These are phyloP conservation scores for Aphanomyces euteiches DNA, from an alignment of 352 stramenopile species.

Conservation along the genomic window DNA sequence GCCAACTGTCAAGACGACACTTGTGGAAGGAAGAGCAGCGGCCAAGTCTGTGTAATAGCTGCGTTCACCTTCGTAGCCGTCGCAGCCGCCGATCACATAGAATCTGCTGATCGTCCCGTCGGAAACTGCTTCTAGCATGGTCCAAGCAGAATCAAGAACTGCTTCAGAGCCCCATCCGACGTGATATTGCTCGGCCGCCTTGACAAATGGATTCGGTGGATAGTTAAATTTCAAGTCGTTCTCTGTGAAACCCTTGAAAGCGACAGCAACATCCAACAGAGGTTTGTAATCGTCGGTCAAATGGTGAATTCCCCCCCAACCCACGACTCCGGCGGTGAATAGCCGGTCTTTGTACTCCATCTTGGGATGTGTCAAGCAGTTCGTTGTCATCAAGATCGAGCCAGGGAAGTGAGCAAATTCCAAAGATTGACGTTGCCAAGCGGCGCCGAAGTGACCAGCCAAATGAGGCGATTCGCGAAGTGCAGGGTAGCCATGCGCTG, in stretches of 20 bases:
- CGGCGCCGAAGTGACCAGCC: conserved; percentile 57
- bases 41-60: conserved; percentile 68
- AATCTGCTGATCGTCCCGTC: conserved; percentile 52
- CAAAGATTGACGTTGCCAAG: conserved; percentile 44
- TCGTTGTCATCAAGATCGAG: conserved; percentile 64
- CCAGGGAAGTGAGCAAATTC: conserved; percentile 56
- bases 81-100: conserved; percentile 69
- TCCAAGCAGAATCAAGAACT: conserved; percentile 47
- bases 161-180: conserved; percentile 63
- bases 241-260: conserved; percentile 47
- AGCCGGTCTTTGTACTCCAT: conserved; percentile 55
- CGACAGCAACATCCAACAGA: conserved; percentile 51
- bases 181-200: conserved; percentile 38
- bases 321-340: conserved; percentile 53
- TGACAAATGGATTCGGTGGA: conserved; percentile 23
- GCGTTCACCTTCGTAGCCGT: conserved; percentile 62
- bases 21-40: conserved; percentile 46
- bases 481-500: conserved; percentile 58
- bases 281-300: conserved; percentile 52
- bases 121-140: conserved; percentile 53
- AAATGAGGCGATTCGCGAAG: conserved; percentile 59
- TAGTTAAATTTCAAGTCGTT: conserved; percentile 30
- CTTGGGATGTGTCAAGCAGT: conserved; percentile 59
- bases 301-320: conserved; percentile 51
- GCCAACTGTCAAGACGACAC: conserved; percentile 59